Evolutionary conservation across 148 eudicot genomes (phyloP).

Genomic region (Fagopyrum homotropicum): DNA sequence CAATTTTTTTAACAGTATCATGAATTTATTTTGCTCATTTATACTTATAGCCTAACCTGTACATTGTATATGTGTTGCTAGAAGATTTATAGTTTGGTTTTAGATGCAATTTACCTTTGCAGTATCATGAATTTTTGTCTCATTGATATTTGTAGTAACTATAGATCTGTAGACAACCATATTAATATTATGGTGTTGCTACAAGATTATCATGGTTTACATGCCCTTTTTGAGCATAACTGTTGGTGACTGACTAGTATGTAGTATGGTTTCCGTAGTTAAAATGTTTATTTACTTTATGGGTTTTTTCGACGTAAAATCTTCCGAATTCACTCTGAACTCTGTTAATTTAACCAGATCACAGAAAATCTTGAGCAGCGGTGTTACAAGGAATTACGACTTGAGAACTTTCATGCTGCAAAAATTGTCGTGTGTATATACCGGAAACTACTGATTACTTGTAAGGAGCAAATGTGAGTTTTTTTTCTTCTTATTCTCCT

Average conservation of each 20-base stretch:
- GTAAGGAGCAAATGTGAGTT: conserved; percentile 92
- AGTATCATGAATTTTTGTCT: not conserved
- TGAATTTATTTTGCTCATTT: not conserved
- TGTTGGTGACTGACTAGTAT: not conserved
- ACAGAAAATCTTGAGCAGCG: conserved; percentile 75
- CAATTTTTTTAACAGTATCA: not conserved
- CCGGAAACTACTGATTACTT: conserved; percentile 62
- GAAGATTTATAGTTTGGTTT: too few species aligned
- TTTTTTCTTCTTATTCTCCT: not conserved
- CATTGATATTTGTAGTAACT: too few species aligned
- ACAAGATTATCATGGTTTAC: not conserved
- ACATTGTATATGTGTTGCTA: too few species aligned
- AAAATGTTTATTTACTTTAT: too few species aligned
- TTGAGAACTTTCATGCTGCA: conserved; percentile 51
- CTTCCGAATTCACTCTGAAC: not conserved
- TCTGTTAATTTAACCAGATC: conserved; percentile 40
- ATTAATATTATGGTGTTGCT: not conserved
- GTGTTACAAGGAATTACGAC: conserved; percentile 80
- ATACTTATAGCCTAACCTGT: too few species aligned
- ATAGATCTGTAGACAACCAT: not conserved
- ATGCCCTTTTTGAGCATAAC: not conserved
- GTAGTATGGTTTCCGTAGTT: not conserved
- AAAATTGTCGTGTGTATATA: conserved; percentile 71
- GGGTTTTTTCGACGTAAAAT: not conserved
- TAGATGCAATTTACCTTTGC: conserved; percentile 37